A percentile compares a stretch with the other conserved stretches of the same genome.
Evolutionary conservation across 495 filamentous ascomycete species (phyloP).

Genomic region (Tricharina praecox): DNA sequence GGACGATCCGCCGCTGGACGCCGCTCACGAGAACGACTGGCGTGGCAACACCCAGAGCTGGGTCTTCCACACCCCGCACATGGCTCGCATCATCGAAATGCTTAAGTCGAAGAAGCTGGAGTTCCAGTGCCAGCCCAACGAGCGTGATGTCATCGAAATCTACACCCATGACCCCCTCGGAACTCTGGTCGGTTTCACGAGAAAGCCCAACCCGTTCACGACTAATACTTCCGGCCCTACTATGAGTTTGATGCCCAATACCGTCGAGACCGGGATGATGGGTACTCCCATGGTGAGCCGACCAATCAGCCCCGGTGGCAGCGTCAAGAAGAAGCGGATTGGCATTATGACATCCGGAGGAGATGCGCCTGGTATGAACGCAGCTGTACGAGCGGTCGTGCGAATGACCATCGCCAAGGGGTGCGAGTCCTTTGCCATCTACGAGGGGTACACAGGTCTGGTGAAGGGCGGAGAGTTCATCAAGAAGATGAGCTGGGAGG

Average conservation of each 20-base stretch:
- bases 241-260: not conserved
- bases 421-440: constrained; percentile 77
- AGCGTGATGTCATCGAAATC: constrained; percentile 19
- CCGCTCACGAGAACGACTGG: constrained; percentile 17
- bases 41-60: constrained; percentile 19
- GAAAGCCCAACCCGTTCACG: constrained; percentile 23
- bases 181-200: constrained; percentile 25
- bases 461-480: constrained; percentile 82
- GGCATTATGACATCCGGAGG: constrained; percentile 93
- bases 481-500: constrained; percentile 73
- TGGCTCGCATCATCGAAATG: constrained; percentile 10
- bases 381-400: constrained; percentile 80
- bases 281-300: constrained; percentile 7
- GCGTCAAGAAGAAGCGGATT: constrained; percentile 50
- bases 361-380: constrained; percentile 97
- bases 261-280: not conserved
- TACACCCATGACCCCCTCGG: constrained; percentile 25
- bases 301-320: constrained; percentile 8
- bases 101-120: constrained; percentile 13
- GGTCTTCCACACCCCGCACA: constrained; percentile 17
- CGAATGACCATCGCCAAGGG: constrained; percentile 74
- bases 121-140: constrained; percentile 21
- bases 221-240: not conserved
- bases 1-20: not conserved
- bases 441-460: constrained; percentile 92